Evolutionary conservation across 139 green algal species (phyloP).

Genomic region (Chlorella sp.): DNA sequence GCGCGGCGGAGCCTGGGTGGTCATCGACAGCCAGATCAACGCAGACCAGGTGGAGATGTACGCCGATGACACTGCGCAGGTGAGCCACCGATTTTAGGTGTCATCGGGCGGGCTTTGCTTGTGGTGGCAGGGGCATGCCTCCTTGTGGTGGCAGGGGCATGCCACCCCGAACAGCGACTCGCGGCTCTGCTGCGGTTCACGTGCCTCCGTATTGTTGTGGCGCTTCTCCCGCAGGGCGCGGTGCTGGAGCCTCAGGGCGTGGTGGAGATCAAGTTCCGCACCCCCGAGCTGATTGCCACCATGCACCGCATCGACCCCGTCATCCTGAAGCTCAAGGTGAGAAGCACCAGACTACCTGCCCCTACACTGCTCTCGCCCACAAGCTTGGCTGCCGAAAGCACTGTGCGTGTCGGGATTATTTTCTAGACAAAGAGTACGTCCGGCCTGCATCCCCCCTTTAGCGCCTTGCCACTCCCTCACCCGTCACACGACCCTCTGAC

Average conservation of each 20-base stretch:
- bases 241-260: constrained; percentile 98
- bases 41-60: constrained; percentile 80
- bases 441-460: too few species aligned
- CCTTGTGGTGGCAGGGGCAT: too few species aligned
- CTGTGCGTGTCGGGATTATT: too few species aligned
- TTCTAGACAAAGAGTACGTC: too few species aligned
- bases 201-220: background rate
- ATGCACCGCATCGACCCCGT: constrained; percentile 92
- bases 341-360: too few species aligned
- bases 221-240: constrained; percentile 63
- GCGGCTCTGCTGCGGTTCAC: too few species aligned
- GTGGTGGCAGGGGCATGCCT: background rate
- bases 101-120: background rate
- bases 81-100: background rate
- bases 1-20: constrained; percentile 97
- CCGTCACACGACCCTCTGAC: background rate
- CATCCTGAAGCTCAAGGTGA: constrained; percentile 61
- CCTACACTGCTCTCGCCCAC: too few species aligned
- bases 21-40: constrained; percentile 97
- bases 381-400: too few species aligned
- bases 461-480: background rate
- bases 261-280: constrained; percentile 98
- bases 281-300: constrained; percentile 75
- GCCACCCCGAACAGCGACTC: too few species aligned
- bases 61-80: constrained; percentile 69